These are phyloP conservation scores for Coemansia sp. DNA, from an alignment of 192 early-diverging fungal species.

Conservation along the genomic window DNA sequence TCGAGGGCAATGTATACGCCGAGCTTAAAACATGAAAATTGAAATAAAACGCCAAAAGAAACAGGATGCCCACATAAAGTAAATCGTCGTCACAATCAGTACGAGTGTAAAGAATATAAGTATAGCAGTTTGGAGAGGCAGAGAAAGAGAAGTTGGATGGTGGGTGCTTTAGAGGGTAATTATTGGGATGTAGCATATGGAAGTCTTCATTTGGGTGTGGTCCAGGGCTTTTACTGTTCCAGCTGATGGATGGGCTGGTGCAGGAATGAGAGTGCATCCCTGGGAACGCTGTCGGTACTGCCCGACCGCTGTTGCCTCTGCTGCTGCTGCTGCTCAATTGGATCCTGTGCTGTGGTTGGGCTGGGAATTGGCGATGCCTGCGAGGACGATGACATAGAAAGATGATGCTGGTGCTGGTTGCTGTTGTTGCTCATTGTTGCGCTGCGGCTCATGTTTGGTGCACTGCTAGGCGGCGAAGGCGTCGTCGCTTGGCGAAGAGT, in stretches of 20 bases:
- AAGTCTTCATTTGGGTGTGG: background rate
- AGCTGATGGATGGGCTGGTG: conserved; percentile 54
- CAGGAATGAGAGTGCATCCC: conserved; percentile 51
- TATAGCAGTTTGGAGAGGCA: background rate
- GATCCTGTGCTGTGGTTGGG: conserved; percentile 24
- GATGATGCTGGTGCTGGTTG: conserved; percentile 16
- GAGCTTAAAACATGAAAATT: conserved; percentile 4
- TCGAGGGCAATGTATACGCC: background rate
- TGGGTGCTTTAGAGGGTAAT: background rate
- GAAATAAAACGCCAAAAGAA: background rate
- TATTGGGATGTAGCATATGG: background rate
- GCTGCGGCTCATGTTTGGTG: conserved; percentile 15
- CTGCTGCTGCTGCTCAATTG: conserved; percentile 10
- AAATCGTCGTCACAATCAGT: conserved; percentile 9
- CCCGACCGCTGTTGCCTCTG: conserved; percentile 3
- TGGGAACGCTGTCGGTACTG: conserved; percentile 24
- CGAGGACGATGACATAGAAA: conserved; percentile 44
- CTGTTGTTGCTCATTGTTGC: conserved; percentile 11
- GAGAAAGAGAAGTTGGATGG: background rate
- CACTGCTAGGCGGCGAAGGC: conserved; percentile 36
- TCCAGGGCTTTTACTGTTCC: conserved; percentile 31
- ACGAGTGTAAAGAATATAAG: background rate
- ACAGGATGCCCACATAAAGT: conserved; percentile 3
- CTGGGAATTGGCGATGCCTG: conserved; percentile 41
- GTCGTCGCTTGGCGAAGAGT: conserved; percentile 20